Conservation (phyloP, 2,329 filamentous ascomycete genomes). For the Microcyclospora pomicola region DNA sequence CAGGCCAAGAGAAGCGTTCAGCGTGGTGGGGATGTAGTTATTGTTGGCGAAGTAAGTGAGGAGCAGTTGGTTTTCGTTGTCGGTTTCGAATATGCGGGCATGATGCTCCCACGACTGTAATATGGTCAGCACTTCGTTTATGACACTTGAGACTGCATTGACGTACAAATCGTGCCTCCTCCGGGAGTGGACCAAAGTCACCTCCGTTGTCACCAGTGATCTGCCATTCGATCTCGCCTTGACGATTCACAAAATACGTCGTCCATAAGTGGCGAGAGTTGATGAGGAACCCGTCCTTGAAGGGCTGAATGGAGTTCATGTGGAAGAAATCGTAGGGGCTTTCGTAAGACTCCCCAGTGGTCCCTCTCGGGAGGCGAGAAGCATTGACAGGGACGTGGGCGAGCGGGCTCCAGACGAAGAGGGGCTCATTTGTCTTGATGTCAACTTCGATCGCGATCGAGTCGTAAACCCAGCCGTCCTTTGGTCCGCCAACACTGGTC, state of each 20-base stretch:
- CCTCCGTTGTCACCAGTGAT: constrained; percentile 13
- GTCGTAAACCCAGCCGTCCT: constrained; percentile 24
- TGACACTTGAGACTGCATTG: no score
- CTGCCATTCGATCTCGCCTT: constrained; percentile 12
- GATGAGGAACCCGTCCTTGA: constrained; percentile 14
- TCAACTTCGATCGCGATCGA: constrained; percentile 32
- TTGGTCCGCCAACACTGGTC: constrained; percentile 20
- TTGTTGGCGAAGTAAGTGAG: constrained; percentile 15
- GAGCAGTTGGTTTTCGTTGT: constrained; percentile 1
- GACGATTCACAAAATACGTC: constrained; percentile 9
- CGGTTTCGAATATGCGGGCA: constrained; percentile 7
- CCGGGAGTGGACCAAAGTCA: constrained; percentile 10
- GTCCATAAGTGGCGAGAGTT: constrained; percentile 14
- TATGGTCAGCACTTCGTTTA: no score
- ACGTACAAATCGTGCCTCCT: constrained; percentile 8
- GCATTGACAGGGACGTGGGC: constrained; percentile 18
- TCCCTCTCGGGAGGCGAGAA: constrained; percentile 6
- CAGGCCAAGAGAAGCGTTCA: constrained; percentile 6
- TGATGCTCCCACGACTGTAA: constrained; percentile 11
- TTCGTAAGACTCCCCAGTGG: constrained; percentile 4
- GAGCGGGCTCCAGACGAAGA: constrained; percentile 30
- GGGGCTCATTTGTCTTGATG: constrained; percentile 25
- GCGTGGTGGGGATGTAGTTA: constrained; percentile 6
- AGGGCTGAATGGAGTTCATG: constrained; percentile 14
- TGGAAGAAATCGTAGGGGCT: constrained; percentile 16